Conservation (phyloP, 2,329 filamentous ascomycete species). For the Cytospora schulzeri region DNA sequence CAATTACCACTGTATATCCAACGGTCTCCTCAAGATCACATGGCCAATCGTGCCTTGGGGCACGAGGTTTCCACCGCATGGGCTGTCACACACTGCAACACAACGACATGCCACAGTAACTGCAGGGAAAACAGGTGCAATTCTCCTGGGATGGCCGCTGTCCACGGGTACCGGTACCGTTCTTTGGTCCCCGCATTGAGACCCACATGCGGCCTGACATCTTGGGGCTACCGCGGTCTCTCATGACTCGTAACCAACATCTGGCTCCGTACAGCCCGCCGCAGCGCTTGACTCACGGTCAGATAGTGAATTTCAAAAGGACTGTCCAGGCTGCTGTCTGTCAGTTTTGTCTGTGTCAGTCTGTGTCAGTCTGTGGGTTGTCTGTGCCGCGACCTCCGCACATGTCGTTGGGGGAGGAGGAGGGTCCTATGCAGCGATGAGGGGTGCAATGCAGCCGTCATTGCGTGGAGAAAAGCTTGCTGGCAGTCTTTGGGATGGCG, state of each 20-base stretch:
- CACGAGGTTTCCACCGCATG: conserved; percentile 17
- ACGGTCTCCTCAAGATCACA: background rate
- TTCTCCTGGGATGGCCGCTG: background rate
- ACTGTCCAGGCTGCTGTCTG: no score
- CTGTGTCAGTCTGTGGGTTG: no score
- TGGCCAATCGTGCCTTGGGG: background rate
- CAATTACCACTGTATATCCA: background rate
- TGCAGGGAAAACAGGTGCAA: background rate
- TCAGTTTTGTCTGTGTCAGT: no score
- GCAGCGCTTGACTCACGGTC: no score
- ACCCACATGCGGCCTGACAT: background rate
- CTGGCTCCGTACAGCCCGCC: no score
- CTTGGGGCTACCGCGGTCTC: background rate
- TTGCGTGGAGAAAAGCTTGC: background rate
- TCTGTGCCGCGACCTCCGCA: background rate
- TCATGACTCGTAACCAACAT: background rate
- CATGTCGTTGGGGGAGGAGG: background rate
- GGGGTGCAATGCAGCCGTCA: no score
- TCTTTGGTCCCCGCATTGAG: background rate
- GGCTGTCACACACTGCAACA: conserved; percentile 14
- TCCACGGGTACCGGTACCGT: background rate
- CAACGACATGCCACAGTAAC: no score
- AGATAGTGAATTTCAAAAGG: no score
- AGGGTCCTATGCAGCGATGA: background rate
- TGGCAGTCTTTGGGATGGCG: background rate